Percentiles rank a stretch among this genome's conserved stretches.
Evolutionary conservation across 257 asterid species (phyloP).

Genomic region (Coffea canephora): DNA sequence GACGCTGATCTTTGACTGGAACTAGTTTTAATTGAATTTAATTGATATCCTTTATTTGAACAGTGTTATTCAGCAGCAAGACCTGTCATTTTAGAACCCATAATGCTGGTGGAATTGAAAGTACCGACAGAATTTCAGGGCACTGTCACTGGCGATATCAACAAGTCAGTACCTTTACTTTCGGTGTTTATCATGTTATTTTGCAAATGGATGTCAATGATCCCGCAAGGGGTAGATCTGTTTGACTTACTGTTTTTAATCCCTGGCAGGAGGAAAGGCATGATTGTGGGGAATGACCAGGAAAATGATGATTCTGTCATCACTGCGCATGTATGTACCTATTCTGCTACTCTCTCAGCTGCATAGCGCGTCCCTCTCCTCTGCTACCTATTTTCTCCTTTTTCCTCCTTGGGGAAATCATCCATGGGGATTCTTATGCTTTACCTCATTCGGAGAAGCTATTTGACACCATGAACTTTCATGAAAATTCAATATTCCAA

Average conservation of each 20-base stretch:
- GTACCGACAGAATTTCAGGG: slow-evolving; percentile 94
- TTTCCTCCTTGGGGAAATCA: slow-evolving; percentile 1
- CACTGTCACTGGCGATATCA: slow-evolving; percentile 88
- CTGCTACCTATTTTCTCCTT: not conserved
- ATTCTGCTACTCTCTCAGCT: not conserved
- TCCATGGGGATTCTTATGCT: not conserved
- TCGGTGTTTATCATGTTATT: slow-evolving; percentile 2
- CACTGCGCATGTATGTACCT: slow-evolving; percentile 70
- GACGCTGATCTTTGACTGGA: not conserved
- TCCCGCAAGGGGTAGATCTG: slow-evolving; percentile 11
- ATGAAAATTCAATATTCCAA: not conserved
- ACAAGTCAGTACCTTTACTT: slow-evolving; percentile 56
- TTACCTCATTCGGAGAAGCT: not conserved
- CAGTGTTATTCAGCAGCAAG: slow-evolving; percentile 74
- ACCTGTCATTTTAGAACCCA: slow-evolving; percentile 95
- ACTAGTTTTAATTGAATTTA: slow-evolving; percentile 8
- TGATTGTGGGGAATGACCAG: slow-evolving; percentile 93
- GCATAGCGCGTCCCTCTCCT: not conserved
- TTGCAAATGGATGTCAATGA: slow-evolving; percentile 10
- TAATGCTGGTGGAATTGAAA: slow-evolving; percentile 89
- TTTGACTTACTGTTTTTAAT: slow-evolving; percentile 3
- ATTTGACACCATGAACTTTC: not conserved
- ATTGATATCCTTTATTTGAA: slow-evolving; percentile 9
- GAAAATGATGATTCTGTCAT: slow-evolving; percentile 87
- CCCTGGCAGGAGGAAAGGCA: slow-evolving; percentile 80